These are phyloP conservation scores for Yarrowia yakushimensis DNA, from an alignment of 805 yeast genomes.

Conservation along the genomic window DNA sequence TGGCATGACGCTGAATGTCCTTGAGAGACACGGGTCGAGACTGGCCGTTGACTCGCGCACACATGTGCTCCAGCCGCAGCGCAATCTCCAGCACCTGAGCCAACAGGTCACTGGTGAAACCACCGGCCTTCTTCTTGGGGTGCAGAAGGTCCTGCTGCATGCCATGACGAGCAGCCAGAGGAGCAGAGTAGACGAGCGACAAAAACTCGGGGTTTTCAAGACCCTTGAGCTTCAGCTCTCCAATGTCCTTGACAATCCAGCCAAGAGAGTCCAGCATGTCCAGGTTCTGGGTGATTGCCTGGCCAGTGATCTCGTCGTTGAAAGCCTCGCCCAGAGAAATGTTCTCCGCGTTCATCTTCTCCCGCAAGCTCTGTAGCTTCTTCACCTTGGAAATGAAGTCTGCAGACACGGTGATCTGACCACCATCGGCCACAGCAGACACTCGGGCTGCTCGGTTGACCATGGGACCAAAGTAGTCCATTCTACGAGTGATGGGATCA, in stretches of 20 bases:
- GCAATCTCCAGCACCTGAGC: constrained; percentile 14
- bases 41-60: constrained; percentile 29
- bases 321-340: constrained; percentile 43
- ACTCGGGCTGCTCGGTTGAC: constrained; percentile 94
- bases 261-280: constrained; percentile 64
- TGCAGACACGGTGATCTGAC: constrained; percentile 84
- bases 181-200: constrained; percentile 70
- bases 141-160: constrained; percentile 17
- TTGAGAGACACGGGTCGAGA: constrained; percentile 13
- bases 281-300: constrained; percentile 62
- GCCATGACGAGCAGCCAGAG: constrained; percentile 50
- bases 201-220: constrained; percentile 88
- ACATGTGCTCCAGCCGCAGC: constrained; percentile 31
- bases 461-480: constrained; percentile 99
- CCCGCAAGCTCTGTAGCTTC: constrained; percentile 35
- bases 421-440: constrained; percentile 94
- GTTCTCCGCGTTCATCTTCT: constrained; percentile 33
- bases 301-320: constrained; percentile 46
- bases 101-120: neutral
- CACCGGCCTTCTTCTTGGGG: constrained; percentile 19
- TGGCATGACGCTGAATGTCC: constrained; percentile 11
- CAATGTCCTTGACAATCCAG: constrained; percentile 62
- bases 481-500: constrained; percentile 90
- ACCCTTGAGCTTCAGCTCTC: constrained; percentile 89
- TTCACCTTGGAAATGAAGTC: constrained; percentile 75